phyloP scores from a whole-genome alignment of 2,329 filamentous ascomycete genomes.

The Trichoderma brevicompactum region DNA sequence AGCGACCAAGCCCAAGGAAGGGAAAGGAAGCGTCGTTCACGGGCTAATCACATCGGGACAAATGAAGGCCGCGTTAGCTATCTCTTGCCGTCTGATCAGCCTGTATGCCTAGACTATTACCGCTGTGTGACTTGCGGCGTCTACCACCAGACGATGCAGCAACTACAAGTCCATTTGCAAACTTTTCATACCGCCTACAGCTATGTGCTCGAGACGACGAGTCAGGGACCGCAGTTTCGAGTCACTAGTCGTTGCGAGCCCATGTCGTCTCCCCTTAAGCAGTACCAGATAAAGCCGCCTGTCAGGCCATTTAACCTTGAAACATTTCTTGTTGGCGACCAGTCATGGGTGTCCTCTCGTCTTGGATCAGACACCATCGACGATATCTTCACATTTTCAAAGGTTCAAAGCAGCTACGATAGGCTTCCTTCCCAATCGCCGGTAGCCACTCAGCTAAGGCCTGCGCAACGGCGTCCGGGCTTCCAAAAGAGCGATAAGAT shows the following conservation, averaged over 20 bases:
- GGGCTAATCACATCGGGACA: slow-evolving; percentile 35
- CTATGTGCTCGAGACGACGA: slow-evolving; percentile 46
- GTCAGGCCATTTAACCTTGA: slow-evolving; percentile 52
- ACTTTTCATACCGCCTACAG: slow-evolving; percentile 51
- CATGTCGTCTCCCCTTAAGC: slow-evolving; percentile 41
- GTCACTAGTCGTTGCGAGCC: slow-evolving; percentile 43
- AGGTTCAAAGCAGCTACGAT: slow-evolving; percentile 32
- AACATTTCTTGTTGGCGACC: slow-evolving; percentile 50
- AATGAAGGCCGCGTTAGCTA: slow-evolving; percentile 54
- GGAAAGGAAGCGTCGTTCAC: slow-evolving; percentile 49
- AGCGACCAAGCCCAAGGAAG: slow-evolving; percentile 62
- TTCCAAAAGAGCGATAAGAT: slow-evolving; percentile 39
- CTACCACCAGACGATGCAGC: slow-evolving; percentile 51
- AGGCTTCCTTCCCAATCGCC: slow-evolving; percentile 37
- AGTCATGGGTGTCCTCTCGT: slow-evolving; percentile 51
- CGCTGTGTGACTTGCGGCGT: slow-evolving; percentile 57
- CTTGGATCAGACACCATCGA: slow-evolving; percentile 43
- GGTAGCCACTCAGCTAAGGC: slow-evolving; percentile 29
- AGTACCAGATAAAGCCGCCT: slow-evolving; percentile 50
- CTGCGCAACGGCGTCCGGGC: slow-evolving; percentile 18
- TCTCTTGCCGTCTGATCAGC: slow-evolving; percentile 49
- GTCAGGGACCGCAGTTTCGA: slow-evolving; percentile 46
- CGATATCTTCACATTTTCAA: slow-evolving; percentile 36
- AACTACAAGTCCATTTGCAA: slow-evolving; percentile 55
- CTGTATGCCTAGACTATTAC: slow-evolving; percentile 53